Base-by-base conservation (phyloP, 345 rosid species). In the Eucalyptus urophylla region DNA sequence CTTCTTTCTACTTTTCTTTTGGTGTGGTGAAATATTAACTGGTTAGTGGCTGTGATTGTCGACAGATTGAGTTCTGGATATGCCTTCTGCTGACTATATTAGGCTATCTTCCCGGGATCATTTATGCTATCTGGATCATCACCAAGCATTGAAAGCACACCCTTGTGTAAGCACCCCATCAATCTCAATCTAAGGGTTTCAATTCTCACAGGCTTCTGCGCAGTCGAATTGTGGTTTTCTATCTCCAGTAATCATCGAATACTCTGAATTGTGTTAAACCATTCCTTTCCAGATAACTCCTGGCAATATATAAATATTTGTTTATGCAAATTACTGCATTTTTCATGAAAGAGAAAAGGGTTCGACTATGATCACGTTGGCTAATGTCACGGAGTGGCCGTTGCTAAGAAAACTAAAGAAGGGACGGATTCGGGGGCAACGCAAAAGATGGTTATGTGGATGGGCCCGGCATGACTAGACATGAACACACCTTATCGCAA, bases 11-110 rank as follows among this genome's bases (percentile, higher is more conserved):
- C 80, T 62, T 87, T 62, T 87, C 15, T 33, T 27, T 49, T 44
- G 33, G 56, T 50, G 44, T 29, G n/a, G 40, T 80, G 53, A 76
- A 24, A 8, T 16, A 43, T 6, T 81, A 44, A 62, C 62, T 29
- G 31, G 21, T 53, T 25, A 51, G 16, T 54, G 8, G 69, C 3
- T 58, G 56, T 81, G 65, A 76, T 76, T 14, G 83, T 76, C 47
- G 14, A 40, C 92, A 97, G 98, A 93, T 62, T 54, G 97, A 96
- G 93, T 96, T 97, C 88, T 97, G 99, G 99, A 97, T 97, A 93
- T 97, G 98, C 92, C 92, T 97, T 92, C 14, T 95, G 8, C 91
- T 97, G 54, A 96, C 98, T 24, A 14, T 97, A 14, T 81, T 96
- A 2, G 98, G 99, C 3, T 97, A 94, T 88, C 37, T 96, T 80